phyloP scores from a whole-genome alignment of 2,329 filamentous ascomycete genomes.

The Cadophora luteo-olivacea region DNA sequence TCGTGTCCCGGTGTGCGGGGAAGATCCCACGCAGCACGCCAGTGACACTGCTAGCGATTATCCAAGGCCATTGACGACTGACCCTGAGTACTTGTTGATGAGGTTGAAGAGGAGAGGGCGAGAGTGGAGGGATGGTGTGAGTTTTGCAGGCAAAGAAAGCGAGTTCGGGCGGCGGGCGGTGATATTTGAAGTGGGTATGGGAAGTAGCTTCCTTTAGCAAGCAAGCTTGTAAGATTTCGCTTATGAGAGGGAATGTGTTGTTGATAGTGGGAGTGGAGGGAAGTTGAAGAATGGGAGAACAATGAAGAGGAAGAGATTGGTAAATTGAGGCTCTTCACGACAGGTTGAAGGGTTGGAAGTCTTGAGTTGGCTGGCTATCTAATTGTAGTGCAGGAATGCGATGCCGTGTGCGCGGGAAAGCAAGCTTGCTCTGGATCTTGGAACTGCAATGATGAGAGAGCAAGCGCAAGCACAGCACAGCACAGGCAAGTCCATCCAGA shows the following conservation, averaged over 20 bases:
- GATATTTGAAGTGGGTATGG: constrained; percentile 26
- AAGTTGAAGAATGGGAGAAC: constrained; percentile 4
- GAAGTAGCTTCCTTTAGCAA: constrained; percentile 10
- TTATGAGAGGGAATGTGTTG: constrained; percentile 3
- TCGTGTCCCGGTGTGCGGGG: constrained; percentile 61
- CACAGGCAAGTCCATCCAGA: neutral
- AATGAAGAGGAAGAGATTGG: neutral
- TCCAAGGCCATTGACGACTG: constrained; percentile 62
- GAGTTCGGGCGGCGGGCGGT: constrained; percentile 26
- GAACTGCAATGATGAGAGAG: neutral
- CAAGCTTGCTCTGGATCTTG: constrained; percentile 1
- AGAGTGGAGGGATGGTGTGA: constrained; percentile 13
- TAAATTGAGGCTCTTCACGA: constrained; percentile 1
- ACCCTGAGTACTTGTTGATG: constrained; percentile 25
- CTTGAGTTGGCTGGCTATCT: neutral
- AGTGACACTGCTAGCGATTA: constrained; percentile 60
- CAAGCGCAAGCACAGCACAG: neutral
- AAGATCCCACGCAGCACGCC: constrained; percentile 64
- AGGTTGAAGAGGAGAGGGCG: constrained; percentile 17
- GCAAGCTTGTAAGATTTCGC: constrained; percentile 17
- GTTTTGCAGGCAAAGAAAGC: constrained; percentile 22
- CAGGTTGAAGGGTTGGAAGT: neutral
- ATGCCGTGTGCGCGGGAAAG: neutral
- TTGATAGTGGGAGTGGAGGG: neutral
- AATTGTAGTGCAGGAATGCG: neutral